Evolutionary conservation across 495 filamentous ascomycete genomes (phyloP).

Genomic region (Lepidopterella palustris): DNA sequence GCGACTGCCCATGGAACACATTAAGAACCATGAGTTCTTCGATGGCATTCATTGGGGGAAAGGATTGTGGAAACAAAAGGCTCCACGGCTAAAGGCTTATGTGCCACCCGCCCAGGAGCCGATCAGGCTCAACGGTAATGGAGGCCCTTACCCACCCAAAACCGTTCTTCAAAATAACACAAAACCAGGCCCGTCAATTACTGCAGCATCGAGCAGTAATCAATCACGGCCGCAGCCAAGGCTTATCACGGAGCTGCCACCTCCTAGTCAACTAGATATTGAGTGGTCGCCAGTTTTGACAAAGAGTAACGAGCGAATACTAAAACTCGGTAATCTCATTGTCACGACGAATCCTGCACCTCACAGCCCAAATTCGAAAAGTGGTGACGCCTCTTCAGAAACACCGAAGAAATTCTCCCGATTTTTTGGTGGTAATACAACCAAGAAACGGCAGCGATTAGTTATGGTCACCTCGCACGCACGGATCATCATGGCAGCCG

Average conservation of each 20-base stretch:
- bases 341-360: conserved; percentile 68
- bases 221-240: conserved; percentile 58
- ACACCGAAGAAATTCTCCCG: conserved; percentile 78
- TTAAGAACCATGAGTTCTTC: conserved; percentile 97
- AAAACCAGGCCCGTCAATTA: conserved; percentile 41
- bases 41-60: conserved; percentile 82
- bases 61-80: conserved; percentile 82
- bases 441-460: conserved; percentile 87
- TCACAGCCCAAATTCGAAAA: conserved; percentile 60
- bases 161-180: conserved; percentile 40
- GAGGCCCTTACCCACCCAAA: conserved; percentile 38
- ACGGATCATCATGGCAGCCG: conserved; percentile 81
- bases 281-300: conserved; percentile 98
- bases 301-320: conserved; percentile 81
- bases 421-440: conserved; percentile 81
- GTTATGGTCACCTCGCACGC: conserved; percentile 94
- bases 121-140: conserved; percentile 70
- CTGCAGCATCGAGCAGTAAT: conserved; percentile 38
- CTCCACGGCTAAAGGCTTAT: conserved; percentile 82
- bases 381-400: conserved; percentile 54
- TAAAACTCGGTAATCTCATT: conserved; percentile 86
- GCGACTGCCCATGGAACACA: conserved; percentile 88
- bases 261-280: conserved; percentile 93
- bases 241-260: conserved; percentile 90
- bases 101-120: conserved; percentile 71